Evolutionary conservation across 108 stramenopile genomes (phyloP).

Genomic region (Skeletonema marinoi): DNA sequence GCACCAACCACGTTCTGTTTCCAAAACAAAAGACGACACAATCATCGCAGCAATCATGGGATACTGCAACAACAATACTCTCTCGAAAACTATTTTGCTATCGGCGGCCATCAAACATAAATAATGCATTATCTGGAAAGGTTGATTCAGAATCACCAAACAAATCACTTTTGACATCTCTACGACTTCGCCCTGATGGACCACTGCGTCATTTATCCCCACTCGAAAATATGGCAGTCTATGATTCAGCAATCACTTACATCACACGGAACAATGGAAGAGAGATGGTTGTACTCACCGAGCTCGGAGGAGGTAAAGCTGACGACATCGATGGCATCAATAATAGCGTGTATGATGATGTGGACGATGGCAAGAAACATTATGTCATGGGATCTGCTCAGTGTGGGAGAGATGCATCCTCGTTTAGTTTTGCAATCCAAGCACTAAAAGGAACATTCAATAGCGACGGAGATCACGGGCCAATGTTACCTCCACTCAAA

Average conservation of each 20-base stretch:
- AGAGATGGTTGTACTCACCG: conserved; percentile 64
- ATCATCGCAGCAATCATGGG: conserved; percentile 29
- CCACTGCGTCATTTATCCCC: conserved; percentile 60
- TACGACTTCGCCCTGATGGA: conserved; percentile 67
- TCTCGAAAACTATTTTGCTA: conserved; percentile 80
- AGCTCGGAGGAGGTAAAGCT: conserved; percentile 52
- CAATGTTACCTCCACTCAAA: conserved; percentile 41
- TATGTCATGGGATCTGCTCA: conserved; percentile 27
- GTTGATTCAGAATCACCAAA: background rate
- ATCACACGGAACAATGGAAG: conserved; percentile 42
- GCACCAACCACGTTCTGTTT: conserved; percentile 14
- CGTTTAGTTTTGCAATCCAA: conserved; percentile 57
- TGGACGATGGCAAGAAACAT: conserved; percentile 21
- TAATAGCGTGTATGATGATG: background rate
- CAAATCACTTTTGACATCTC: conserved; percentile 43
- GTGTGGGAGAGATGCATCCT: conserved; percentile 8
- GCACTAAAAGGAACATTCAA: conserved; percentile 37
- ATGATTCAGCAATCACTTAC: conserved; percentile 80
- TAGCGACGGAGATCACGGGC: conserved; percentile 17
- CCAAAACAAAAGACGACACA: background rate
- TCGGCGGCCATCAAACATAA: conserved; percentile 22
- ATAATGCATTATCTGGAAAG: background rate
- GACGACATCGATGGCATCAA: background rate
- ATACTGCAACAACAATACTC: conserved; percentile 59
- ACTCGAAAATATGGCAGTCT: conserved; percentile 63